Percentiles rank a stretch among this genome's conserved stretches.
Conservation (phyloP, 768 basidiomycete species). For the Dacryopinax primogenitus region DNA sequence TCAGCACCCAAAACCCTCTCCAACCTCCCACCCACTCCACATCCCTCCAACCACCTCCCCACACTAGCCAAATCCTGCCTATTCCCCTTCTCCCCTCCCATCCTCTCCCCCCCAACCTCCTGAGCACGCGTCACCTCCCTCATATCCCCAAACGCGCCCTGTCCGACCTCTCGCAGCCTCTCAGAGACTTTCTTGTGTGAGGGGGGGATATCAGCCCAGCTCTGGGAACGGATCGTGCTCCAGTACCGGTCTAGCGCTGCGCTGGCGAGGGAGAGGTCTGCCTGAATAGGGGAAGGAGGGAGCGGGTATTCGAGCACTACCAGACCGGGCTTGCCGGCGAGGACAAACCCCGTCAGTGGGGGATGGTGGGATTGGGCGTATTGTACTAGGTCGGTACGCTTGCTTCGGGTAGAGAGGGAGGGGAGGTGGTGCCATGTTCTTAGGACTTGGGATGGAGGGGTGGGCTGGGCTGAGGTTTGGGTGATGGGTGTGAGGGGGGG, state of each 20-base stretch:
- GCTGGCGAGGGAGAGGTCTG: neutral
- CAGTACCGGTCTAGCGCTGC: neutral
- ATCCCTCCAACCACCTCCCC: neutral
- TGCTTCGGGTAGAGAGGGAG: neutral
- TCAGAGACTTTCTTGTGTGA: slow-evolving; percentile 3
- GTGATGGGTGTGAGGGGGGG: neutral
- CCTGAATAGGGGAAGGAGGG: neutral
- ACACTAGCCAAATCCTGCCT: neutral
- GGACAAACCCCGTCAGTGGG: neutral
- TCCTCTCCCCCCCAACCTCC: neutral
- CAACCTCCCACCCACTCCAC: neutral
- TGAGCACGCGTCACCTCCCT: neutral
- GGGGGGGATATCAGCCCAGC: neutral
- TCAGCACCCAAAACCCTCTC: neutral
- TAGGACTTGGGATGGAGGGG: neutral
- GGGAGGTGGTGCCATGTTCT: slow-evolving; percentile 6
- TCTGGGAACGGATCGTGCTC: neutral
- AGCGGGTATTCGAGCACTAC: neutral
- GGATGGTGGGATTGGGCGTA: neutral
- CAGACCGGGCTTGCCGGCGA: slow-evolving; percentile 1
- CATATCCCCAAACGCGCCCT: neutral
- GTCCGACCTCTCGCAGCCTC: neutral
- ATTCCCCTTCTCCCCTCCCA: slow-evolving; percentile 5
- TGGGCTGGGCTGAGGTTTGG: neutral
- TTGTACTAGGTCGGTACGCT: neutral